Evolutionary conservation across 2,329 filamentous ascomycete genomes (phyloP), one percentile per base, ranked within the genome.

Genomic region (Colletotrichum costaricense): DNA sequence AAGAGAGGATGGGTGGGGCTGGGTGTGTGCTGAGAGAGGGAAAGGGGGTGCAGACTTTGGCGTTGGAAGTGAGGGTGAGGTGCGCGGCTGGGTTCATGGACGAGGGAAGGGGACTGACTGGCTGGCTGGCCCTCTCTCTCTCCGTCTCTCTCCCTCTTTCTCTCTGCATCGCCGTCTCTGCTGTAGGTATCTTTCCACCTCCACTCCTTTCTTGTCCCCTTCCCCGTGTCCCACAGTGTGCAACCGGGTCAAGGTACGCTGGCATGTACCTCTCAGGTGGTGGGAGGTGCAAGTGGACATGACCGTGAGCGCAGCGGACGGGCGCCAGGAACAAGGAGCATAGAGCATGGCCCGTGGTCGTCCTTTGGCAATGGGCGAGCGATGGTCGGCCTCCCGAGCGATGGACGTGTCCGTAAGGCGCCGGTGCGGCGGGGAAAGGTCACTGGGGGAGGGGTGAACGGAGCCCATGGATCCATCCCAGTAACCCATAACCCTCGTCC

Each of bases 361-460:
- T 71, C 56, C 71, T 58, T 55, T 73, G 67, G 60, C 55, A 38
- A 49, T 57, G 46, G 42, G 35, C 49, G 54, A 73, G 60, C 71
- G 71, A 71, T 73, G 67, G 71, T 71, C 71, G 67, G 67, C 71
- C 62, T 71, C 67, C 67, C 60, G 46, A 73, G 71, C 71, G 71
- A 71, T 73, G 57, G 55, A 35, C 52, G 67, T 73, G 67, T 70
- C 60, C 60, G 55, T 46, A 70, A 65, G 67, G 70, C 67, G 70
- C 60, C 71, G 66, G 62, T 71, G 60, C 71, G 60, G 71, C 67
- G 67, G 71, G 70, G 71, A 66, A 66, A 62, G 67, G 71, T 71
- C 71, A 71, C 67, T 73, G 38, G 71, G 60, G 67, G 67, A 71
- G 71, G 71, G 67, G 71, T 71, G 67, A 9, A 22, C 35, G 46